Conservation (phyloP, 139 green algal genomes). For the Volvox reticuliferus region DNA sequence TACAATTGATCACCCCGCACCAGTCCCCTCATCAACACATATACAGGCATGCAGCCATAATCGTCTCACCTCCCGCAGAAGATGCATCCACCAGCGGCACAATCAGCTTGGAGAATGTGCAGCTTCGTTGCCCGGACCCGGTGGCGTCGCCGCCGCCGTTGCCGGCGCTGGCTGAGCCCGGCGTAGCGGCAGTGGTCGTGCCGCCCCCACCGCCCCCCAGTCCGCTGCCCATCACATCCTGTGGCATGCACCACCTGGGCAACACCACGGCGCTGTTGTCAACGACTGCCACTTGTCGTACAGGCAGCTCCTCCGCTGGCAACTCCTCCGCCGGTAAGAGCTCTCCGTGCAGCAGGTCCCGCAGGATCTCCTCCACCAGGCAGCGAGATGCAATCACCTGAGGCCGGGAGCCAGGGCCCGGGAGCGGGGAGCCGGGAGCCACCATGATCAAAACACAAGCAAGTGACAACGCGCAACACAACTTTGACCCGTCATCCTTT, state of each 20-base stretch:
- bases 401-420: no score
- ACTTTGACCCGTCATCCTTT: no score
- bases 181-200: not conserved
- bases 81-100: not conserved
- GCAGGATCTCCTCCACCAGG: slow-evolving; percentile 35
- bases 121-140: not conserved
- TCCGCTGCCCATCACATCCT: not conserved
- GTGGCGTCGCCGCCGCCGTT: not conserved
- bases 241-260: slow-evolving; percentile 40
- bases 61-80: not conserved
- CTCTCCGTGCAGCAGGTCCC: slow-evolving; percentile 4
- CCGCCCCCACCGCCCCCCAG: not conserved
- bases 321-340: not conserved
- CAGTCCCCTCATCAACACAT: no score
- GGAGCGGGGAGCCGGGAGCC: no score
- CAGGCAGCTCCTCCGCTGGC: not conserved
- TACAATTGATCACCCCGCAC: no score
- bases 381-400: slow-evolving; percentile 30
- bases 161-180: no score
- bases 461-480: no score
- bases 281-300: not conserved
- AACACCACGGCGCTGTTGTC: slow-evolving; percentile 31
- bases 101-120: not conserved
- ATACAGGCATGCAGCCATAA: not conserved
- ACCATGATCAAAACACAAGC: no score